These are phyloP conservation scores for Fusarium sulawesiense DNA, from an alignment of 2,329 filamentous ascomycete species.

Conservation along the genomic window DNA sequence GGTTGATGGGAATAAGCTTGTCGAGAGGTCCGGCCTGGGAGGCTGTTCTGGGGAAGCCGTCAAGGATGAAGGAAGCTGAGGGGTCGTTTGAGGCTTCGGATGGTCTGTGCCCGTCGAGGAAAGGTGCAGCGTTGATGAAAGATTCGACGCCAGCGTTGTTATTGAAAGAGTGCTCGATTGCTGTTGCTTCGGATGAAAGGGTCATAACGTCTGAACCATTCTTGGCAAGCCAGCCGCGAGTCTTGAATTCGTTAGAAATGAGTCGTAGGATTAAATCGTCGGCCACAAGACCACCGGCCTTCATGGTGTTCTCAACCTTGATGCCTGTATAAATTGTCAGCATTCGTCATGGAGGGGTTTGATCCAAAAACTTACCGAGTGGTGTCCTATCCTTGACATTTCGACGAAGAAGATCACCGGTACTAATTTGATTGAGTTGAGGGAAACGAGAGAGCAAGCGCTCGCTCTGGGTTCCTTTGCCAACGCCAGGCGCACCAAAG, in stretches of 20 bases:
- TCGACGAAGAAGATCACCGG: conserved; percentile 88
- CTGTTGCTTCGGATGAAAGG: conserved; percentile 57
- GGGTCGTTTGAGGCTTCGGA: conserved; percentile 73
- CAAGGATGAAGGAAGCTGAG: conserved; percentile 89
- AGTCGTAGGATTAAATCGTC: conserved; percentile 92
- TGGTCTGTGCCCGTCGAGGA: conserved; percentile 52
- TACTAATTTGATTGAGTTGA: conserved; percentile 90
- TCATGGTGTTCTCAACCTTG: conserved; percentile 90
- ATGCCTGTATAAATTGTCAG: conserved; percentile 70
- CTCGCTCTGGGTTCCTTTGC: conserved; percentile 96
- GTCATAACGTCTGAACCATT: conserved; percentile 63
- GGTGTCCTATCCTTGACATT: conserved; percentile 92
- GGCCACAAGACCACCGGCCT: conserved; percentile 86
- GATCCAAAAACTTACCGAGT: conserved; percentile 71
- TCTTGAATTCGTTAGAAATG: conserved; percentile 88
- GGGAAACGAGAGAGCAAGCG: conserved; percentile 87
- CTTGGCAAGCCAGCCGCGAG: conserved; percentile 82
- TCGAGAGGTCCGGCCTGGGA: conserved; percentile 83
- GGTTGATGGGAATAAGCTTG: conserved; percentile 88
- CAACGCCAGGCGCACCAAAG: conserved; percentile 94
- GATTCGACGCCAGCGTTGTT: conserved; percentile 53
- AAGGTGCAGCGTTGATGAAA: conserved; percentile 55
- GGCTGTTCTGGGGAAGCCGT: conserved; percentile 93
- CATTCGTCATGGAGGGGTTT: not conserved
- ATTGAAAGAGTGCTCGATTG: conserved; percentile 50